Evolutionary conservation across 768 basidiomycete genomes (phyloP).

Genomic region (Boletus bicolor): DNA sequence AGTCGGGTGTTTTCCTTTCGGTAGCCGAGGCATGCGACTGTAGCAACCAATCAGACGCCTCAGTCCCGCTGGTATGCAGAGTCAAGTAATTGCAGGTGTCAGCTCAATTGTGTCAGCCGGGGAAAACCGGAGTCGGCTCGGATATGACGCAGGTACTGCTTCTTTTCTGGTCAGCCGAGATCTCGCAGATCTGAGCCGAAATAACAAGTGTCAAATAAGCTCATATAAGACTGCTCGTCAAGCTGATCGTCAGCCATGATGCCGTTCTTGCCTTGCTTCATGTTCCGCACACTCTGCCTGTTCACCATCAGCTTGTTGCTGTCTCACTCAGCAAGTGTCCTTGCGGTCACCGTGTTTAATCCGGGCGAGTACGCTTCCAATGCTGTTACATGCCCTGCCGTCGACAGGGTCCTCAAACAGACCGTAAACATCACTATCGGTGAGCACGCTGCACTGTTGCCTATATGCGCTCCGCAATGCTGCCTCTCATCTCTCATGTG

Average conservation of each 20-base stretch:
- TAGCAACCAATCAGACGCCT: too few relatives aligned
- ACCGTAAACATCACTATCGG: constrained; percentile 44
- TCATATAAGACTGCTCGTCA: too few relatives aligned
- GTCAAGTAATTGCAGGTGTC: too few relatives aligned
- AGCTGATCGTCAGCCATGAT: background rate
- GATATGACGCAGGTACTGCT: too few relatives aligned
- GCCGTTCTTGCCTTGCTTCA: background rate
- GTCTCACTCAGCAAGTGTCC: background rate
- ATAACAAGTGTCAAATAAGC: too few relatives aligned
- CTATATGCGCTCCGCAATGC: background rate
- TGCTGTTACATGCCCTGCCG: constrained; percentile 39
- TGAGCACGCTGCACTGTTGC: constrained; percentile 27
- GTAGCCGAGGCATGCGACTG: too few relatives aligned
- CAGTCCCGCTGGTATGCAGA: too few relatives aligned
- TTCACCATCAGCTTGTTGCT: constrained; percentile 5
- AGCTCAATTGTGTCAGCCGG: too few relatives aligned
- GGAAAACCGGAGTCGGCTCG: too few relatives aligned
- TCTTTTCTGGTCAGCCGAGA: too few relatives aligned
- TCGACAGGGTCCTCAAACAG: constrained; percentile 35
- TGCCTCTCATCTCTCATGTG: background rate
- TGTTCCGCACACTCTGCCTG: background rate
- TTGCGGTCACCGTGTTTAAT: constrained; percentile 30
- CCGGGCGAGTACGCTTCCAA: constrained; percentile 36
- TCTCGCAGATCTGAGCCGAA: too few relatives aligned
- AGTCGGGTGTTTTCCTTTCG: too few relatives aligned